phyloP scores from a whole-genome alignment of 352 stramenopile genomes.

The Phytophthora aleatoria region DNA sequence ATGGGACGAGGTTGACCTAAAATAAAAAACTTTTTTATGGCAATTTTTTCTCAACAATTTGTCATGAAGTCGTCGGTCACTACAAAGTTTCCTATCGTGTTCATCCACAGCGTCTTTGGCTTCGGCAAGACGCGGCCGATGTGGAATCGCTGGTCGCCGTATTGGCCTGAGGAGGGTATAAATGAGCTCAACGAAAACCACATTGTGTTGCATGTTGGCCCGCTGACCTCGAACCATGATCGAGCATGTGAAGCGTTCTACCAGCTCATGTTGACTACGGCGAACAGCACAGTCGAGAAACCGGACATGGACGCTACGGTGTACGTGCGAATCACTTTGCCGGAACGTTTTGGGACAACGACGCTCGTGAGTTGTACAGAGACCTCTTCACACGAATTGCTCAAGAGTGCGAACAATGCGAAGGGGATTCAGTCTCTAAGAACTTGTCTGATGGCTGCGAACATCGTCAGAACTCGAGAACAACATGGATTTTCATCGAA shows the following conservation, averaged over 20 bases:
- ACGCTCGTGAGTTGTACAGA: slow-evolving; percentile 53
- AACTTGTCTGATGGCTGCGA: no score
- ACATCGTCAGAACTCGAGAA: not conserved
- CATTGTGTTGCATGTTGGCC: slow-evolving; percentile 51
- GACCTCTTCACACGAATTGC: slow-evolving; percentile 60
- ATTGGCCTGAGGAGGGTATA: slow-evolving; percentile 55
- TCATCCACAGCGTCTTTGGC: slow-evolving; percentile 60
- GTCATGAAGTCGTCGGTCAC: slow-evolving; percentile 16
- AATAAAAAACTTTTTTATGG: no score
- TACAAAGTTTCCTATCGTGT: slow-evolving; percentile 48
- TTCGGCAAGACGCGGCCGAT: slow-evolving; percentile 44
- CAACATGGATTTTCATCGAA: slow-evolving; percentile 7
- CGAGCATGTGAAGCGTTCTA: slow-evolving; percentile 63
- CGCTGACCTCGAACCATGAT: slow-evolving; percentile 63
- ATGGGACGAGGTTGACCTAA: not conserved
- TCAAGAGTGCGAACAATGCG: slow-evolving; percentile 39
- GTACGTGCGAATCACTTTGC: slow-evolving; percentile 63
- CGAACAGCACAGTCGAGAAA: slow-evolving; percentile 36
- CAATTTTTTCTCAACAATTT: not conserved
- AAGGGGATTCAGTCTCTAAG: not conserved
- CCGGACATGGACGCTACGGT: slow-evolving; percentile 47
- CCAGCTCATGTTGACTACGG: slow-evolving; percentile 67
- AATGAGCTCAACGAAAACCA: slow-evolving; percentile 50
- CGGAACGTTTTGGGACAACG: slow-evolving; percentile 59
- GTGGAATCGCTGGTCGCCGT: slow-evolving; percentile 45